A percentile compares a stretch with the other conserved stretches of the same genome.
These are phyloP conservation scores for Tolypocladium ophioglossoides DNA, from an alignment of 2,329 filamentous ascomycete genomes.

Conservation along the genomic window DNA sequence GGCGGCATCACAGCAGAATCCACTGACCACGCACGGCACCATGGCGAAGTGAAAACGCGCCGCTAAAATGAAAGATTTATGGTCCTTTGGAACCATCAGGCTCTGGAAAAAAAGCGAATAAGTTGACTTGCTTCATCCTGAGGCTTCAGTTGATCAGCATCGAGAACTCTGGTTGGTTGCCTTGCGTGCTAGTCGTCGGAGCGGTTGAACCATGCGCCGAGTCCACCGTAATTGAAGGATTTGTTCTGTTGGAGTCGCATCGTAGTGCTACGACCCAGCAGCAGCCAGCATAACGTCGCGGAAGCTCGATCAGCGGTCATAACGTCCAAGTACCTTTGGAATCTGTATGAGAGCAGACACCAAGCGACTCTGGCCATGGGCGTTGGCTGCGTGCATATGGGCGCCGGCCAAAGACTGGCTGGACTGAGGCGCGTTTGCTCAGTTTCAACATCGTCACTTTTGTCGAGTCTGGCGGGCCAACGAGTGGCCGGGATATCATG, in stretches of 20 bases:
- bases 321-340: background rate
- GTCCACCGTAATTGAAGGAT: background rate
- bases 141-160: background rate
- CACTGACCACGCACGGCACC: background rate
- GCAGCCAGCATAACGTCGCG: background rate
- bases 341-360: background rate
- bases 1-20: background rate
- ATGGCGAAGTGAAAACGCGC: background rate
- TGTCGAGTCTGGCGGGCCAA: background rate
- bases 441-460: background rate
- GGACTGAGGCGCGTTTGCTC: background rate
- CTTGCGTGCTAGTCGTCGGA: background rate
- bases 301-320: background rate
- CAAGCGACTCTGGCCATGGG: background rate
- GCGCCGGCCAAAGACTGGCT: background rate
- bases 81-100: no score
- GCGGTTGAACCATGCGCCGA: conserved; percentile 1
- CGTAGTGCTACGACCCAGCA: background rate
- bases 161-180: background rate
- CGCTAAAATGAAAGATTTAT: no score
- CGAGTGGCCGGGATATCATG: background rate
- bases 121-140: background rate
- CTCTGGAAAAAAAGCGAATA: background rate
- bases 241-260: background rate
- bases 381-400: background rate